Conservation (phyloP, 352 stramenopile species). For the Blastocystis sp. region DNA sequence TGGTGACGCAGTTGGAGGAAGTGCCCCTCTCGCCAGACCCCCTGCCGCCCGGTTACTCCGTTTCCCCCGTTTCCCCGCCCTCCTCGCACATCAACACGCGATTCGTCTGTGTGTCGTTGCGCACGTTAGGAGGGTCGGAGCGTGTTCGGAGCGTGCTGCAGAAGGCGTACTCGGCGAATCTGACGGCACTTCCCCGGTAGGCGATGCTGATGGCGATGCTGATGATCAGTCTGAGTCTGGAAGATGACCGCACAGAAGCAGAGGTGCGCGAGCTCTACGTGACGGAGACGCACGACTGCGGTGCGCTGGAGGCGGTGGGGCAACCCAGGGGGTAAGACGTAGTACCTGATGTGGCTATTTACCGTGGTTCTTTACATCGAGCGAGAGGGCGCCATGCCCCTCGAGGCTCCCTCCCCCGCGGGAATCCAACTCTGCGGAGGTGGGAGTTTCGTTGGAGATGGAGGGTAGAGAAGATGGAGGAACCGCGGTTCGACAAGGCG, state of each 20-base stretch:
- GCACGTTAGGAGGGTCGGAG: no score
- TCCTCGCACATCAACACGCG: no score
- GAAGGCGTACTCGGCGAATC: background rate
- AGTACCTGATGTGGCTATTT: constrained; percentile 45
- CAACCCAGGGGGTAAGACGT: background rate
- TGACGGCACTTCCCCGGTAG: background rate
- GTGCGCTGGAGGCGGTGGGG: background rate
- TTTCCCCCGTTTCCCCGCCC: no score
- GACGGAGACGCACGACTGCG: background rate
- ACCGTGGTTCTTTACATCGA: background rate
- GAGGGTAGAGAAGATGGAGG: background rate
- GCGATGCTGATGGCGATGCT: background rate
- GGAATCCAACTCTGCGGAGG: background rate
- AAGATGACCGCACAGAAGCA: background rate
- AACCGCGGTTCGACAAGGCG: background rate
- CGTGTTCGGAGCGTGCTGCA: no score
- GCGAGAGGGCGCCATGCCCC: background rate
- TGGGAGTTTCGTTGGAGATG: background rate
- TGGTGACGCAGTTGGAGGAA: background rate
- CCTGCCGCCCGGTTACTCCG: no score
- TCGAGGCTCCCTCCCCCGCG: background rate
- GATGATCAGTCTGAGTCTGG: background rate
- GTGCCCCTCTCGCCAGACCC: background rate
- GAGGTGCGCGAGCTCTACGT: background rate
- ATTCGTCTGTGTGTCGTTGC: no score